Evolutionary conservation across 164 flowering plant genomes (phyloP), one percentile per base, ranked within the genome.

Genomic region (Buxus sempervirens): DNA sequence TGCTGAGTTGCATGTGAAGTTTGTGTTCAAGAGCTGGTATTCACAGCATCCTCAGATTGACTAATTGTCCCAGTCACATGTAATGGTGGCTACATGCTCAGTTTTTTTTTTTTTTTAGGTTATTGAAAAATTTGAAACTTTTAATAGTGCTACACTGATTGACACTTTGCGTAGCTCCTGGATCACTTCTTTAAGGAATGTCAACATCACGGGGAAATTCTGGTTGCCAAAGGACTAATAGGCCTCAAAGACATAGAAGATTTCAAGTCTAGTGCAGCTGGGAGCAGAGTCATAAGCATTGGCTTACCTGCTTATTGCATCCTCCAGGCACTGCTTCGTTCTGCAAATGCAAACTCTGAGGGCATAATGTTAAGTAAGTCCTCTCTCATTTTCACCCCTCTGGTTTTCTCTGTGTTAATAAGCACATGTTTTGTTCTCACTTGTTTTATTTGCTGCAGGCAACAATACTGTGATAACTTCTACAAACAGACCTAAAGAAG

Each of bases 271-370:
- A 77, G 66, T 57, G 83, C 81, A 70, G 82, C 76, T 53, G 78
- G 80, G 32, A 70, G 70, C 63, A 68, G 70, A 70, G 78, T 89
- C 8, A 67, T 88, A 45, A 78, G 81, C 71, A 65, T 82, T n/a
- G 97, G 98, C 28, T 77, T 94, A 65, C 97, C 89, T 19, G 88
- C 98, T 63, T 90, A 87, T 76, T 80, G 88, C 83, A 69, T 94
- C 73, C 83, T 90, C 65, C 81, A 86, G 72, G 28, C 77, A 42
- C 84, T 91, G 59, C 8, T 94, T 59, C 86, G 85, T 66, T 91
- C 98, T 23, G 88, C 79, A 22, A 85, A 85, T 75, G 88, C 90
- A 53, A 79, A 85, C 67, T 81, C 83, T 19, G 48, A 68, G 28
- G 98, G 98, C 28, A 67, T 91, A 65, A 75, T 91, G 72, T 68